A percentile compares a stretch with the other conserved stretches of the same genome.
Conservation (phyloP, 257 asterid species). For the Phtheirospermum japonicum region DNA sequence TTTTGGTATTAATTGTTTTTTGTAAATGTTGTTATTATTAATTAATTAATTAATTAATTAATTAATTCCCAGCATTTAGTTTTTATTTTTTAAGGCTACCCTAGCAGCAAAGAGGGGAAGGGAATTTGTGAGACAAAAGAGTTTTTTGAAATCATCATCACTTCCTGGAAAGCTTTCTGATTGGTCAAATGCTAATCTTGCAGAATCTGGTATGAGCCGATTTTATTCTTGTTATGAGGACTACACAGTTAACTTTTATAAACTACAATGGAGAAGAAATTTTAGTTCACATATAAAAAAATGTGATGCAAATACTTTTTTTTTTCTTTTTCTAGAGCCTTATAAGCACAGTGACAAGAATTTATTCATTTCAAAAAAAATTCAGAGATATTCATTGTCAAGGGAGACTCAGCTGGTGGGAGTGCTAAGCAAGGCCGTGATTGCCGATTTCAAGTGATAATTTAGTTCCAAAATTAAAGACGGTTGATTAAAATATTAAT, state of each 20-base stretch:
- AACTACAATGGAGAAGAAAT: too few species aligned
- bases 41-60: not conserved
- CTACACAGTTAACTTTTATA: too few species aligned
- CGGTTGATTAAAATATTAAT: not conserved
- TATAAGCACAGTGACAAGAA: not conserved
- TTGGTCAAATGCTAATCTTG: constrained; percentile 90
- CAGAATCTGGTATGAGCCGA: too few species aligned
- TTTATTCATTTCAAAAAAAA: constrained; percentile 14
- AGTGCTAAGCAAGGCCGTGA: constrained; percentile 99
- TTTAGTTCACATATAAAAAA: not conserved
- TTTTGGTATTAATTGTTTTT: constrained; percentile 7
- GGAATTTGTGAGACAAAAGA: constrained; percentile 88
- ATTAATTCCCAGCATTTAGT: too few species aligned
- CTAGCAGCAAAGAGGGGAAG: constrained; percentile 96
- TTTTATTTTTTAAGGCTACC: constrained; percentile 67
- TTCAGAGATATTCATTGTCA: too few species aligned
- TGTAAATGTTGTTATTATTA: not conserved
- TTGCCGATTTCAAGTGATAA: constrained; percentile 92
- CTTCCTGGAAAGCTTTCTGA: constrained; percentile 99
- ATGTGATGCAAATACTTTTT: not conserved
- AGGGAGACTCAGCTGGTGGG: constrained; percentile 99
- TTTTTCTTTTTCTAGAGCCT: not conserved
- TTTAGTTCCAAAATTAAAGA: constrained; percentile 12
- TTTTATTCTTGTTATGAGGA: too few species aligned
- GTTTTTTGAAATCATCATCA: constrained; percentile 81